These are phyloP conservation scores for Ceraceosorus guamensis DNA, from an alignment of 1,284 basidiomycete species.

Conservation along the genomic window DNA sequence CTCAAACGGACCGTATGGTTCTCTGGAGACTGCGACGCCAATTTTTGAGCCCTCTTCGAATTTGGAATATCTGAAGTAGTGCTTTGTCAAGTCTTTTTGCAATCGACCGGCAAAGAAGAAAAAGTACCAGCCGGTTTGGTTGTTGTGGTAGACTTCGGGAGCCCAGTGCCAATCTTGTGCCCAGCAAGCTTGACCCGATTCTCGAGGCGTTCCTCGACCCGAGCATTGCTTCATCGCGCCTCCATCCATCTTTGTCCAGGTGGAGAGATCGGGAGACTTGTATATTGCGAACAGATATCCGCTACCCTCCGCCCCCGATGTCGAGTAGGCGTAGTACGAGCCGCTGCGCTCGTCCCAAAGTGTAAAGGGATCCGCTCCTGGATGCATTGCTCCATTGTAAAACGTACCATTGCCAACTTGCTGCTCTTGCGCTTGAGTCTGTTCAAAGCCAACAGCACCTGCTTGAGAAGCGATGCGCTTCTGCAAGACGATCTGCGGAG, in stretches of 20 bases:
- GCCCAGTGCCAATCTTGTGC: constrained; percentile 7
- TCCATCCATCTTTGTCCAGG: constrained; percentile 4
- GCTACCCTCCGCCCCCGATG: not conserved
- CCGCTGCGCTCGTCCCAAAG: constrained; percentile 1
- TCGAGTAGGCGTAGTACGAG: constrained; percentile 2
- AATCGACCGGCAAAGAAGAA: constrained; percentile 4
- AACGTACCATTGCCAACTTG: not conserved
- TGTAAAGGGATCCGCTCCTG: constrained; percentile 6
- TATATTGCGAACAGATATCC: constrained; percentile 7
- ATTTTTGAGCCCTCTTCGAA: constrained; percentile 7
- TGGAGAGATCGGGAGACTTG: constrained; percentile 3
- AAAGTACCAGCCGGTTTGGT: constrained; percentile 6
- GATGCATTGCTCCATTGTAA: constrained; percentile 1
- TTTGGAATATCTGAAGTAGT: constrained; percentile 4
- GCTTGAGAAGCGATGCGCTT: too few species aligned
- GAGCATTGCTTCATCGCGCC: constrained; percentile 4
- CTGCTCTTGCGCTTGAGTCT: too few species aligned
- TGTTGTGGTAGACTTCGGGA: constrained; percentile 7
- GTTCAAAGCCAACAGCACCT: too few species aligned
- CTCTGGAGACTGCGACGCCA: constrained; percentile 6
- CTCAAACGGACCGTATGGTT: constrained; percentile 3
- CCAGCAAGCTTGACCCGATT: constrained; percentile 7
- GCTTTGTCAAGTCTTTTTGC: constrained; percentile 1
- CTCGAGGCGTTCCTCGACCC: not conserved
- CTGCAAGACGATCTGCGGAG: too few species aligned